These are phyloP conservation scores for Antitrichia curtipendula DNA, from an alignment of 225 moss, liverwort and hornwort genomes.

Conservation along the genomic window DNA sequence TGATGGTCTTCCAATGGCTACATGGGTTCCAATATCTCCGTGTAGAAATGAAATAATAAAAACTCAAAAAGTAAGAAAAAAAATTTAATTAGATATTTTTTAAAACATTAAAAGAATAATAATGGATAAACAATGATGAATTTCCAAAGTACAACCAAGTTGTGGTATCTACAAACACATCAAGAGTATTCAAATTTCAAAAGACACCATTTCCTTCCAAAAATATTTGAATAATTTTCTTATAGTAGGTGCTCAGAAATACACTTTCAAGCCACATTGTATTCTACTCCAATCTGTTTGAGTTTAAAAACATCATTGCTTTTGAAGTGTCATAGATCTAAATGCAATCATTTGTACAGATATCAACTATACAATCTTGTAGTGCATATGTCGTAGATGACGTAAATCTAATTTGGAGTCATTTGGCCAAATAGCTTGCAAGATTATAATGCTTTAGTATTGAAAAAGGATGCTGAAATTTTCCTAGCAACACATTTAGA, in stretches of 20 bases:
- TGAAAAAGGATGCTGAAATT: too few species aligned
- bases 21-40: accelerated
- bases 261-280: not conserved
- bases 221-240: not conserved
- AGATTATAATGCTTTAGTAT: too few species aligned
- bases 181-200: accelerated
- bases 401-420: too few species aligned
- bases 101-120: not conserved
- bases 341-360: too few species aligned
- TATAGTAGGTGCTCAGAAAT: not conserved
- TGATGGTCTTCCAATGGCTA: not conserved
- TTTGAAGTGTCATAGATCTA: too few species aligned
- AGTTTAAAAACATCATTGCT: too few species aligned
- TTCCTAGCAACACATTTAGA: too few species aligned
- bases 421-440: too few species aligned
- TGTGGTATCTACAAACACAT: not conserved
- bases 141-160: not conserved
- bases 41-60: not conserved
- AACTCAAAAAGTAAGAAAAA: accelerated
- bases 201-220: not conserved
- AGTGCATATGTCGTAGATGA: too few species aligned
- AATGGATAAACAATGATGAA: not conserved
- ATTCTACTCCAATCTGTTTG: too few species aligned
- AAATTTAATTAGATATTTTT: not conserved
- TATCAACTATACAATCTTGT: too few species aligned